Base-by-base conservation (phyloP, 2,329 filamentous ascomycete species). In the Fusarium succisae region DNA sequence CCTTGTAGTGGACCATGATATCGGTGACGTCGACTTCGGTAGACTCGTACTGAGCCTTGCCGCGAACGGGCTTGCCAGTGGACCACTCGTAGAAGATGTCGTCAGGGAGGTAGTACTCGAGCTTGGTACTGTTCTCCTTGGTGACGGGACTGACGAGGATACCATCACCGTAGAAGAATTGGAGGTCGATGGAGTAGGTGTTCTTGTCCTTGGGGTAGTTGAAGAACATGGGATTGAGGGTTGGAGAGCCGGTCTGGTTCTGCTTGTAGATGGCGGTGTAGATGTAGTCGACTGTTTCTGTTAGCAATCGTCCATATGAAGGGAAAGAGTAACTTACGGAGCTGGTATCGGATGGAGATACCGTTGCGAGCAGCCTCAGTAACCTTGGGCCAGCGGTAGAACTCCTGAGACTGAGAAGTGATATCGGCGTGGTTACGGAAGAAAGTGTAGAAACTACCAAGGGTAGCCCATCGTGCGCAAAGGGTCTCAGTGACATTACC, bases 171-270 rank as follows among this genome's bases (percentile, higher is more conserved):
- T 84, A 86, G 74, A 88, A 84, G 77, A 84, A 88, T 73, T 88
- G 87, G 28, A 82, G 79, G 35, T 88, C 85, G 8, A 87, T 80
- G 5, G 71, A 80, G 51, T 83, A 87, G 0, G 85, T 84, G 45
- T 81, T 82, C 28, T 78, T 57, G 56, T 88, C 86, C 17, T 80
- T 54, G 8, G 86, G 92, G 75, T 94, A 94, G 35, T 90, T 80
- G 82, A 91, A 95, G 83, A 92, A 94, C 64, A 94, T 81, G 0
- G 93, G 92, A 79, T 90, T 91, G 56, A 94, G 84, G 69, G 91
- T 83, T 0, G 93, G 92, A 2, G 87, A 87, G 30, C 93, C 93
- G 12, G 87, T 87, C 41, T 85, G 78, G 38, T 86, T 87, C 80
- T 93, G 89, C 65, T 84, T 83, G 79, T 92, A 86, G 71, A 94